A percentile compares a stretch with the other conserved stretches of the same genome.
Evolutionary conservation across 331 rosid genomes (phyloP).

Genomic region (Saraca asoca): DNA sequence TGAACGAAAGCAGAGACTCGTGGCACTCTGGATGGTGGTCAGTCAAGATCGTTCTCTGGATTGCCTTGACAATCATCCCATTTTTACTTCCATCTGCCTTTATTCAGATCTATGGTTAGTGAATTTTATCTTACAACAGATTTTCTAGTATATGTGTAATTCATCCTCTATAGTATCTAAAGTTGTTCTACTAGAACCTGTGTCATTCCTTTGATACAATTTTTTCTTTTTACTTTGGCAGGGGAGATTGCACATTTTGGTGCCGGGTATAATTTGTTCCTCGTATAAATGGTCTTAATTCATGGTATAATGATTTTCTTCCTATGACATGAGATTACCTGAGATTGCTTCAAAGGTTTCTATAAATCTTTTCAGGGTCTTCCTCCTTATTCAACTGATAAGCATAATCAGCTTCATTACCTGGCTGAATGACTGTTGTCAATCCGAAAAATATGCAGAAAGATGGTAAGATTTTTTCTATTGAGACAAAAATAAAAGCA

Average conservation of each 20-base stretch:
- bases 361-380: constrained; percentile 69
- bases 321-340: not conserved
- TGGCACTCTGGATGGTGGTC: constrained; percentile 99
- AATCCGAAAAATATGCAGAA: constrained; percentile 58
- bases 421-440: constrained; percentile 77
- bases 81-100: constrained; percentile 75
- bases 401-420: constrained; percentile 87
- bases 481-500: constrained; percentile 10
- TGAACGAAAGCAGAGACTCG: constrained; percentile 55
- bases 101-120: constrained; percentile 86
- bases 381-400: constrained; percentile 88
- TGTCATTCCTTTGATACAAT: constrained; percentile 29
- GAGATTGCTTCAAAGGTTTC: constrained; percentile 21
- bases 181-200: constrained; percentile 1
- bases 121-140: constrained; percentile 24
- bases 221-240: constrained; percentile 38
- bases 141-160: not conserved
- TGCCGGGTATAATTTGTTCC: constrained; percentile 69
- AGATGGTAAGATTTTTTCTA: constrained; percentile 64
- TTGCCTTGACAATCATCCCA: constrained; percentile 59
- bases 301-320: constrained; percentile 2
- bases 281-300: constrained; percentile 18
- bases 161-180: constrained; percentile 8
- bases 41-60: constrained; percentile 65
- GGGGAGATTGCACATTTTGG: constrained; percentile 89